Percentiles rank a stretch among this genome's conserved stretches.
These are phyloP conservation scores for Suillus sp. DNA, from an alignment of 768 basidiomycete genomes.

Conservation along the genomic window DNA sequence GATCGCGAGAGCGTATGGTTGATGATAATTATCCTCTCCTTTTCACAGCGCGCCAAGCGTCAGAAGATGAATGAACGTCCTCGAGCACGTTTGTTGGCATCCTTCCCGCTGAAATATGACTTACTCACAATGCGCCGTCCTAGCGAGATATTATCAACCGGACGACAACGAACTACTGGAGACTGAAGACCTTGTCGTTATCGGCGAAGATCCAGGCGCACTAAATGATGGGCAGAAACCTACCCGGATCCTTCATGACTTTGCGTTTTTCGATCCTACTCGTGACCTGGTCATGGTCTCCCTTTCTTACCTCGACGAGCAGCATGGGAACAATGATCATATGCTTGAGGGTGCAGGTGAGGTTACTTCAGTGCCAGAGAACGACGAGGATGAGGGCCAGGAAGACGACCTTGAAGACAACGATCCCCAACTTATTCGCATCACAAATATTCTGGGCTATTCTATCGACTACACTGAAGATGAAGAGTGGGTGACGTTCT, in stretches of 20 bases:
- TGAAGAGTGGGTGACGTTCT: conserved; percentile 48
- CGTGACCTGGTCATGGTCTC: conserved; percentile 48
- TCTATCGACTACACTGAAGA: conserved; percentile 51
- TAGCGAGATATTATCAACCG: conserved; percentile 44
- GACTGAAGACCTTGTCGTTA: conserved; percentile 35
- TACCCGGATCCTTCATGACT: conserved; percentile 57
- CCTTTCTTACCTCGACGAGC: conserved; percentile 47
- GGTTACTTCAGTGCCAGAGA: conserved; percentile 47
- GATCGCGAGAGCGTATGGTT: neutral
- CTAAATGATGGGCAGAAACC: conserved; percentile 48
- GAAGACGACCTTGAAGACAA: conserved; percentile 48
- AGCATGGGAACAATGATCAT: conserved; percentile 37
- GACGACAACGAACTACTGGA: conserved; percentile 39
- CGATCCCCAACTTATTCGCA: conserved; percentile 43
- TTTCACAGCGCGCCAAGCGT: conserved; percentile 27
- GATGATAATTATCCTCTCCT: neutral
- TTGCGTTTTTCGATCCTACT: conserved; percentile 60
- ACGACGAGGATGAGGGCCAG: conserved; percentile 66
- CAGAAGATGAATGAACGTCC: conserved; percentile 27
- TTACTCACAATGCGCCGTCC: neutral
- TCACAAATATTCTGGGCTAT: conserved; percentile 49
- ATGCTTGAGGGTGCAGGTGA: conserved; percentile 58
- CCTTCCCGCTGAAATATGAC: neutral
- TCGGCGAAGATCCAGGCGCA: conserved; percentile 45
- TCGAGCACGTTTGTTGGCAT: conserved; percentile 18